Evolutionary conservation across 2,329 filamentous ascomycete species (phyloP), one percentile per base, ranked within the genome.

Genomic region (Paraconiothyrium sp.): DNA sequence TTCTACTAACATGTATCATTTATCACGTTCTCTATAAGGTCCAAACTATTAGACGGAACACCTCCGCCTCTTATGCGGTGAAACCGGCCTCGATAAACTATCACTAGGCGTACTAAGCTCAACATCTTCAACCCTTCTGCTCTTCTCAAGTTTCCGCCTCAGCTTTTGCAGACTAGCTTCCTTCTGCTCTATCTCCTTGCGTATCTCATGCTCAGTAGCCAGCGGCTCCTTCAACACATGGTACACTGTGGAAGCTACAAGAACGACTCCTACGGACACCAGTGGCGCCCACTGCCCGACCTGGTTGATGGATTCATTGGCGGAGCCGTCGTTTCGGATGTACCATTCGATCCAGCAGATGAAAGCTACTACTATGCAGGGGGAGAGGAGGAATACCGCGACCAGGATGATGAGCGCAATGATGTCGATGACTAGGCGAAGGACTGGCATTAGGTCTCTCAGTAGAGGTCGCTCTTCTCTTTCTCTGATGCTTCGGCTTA

Each of bases 301-400:
- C 32, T 63, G 60, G n/a, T 44, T 61, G 37, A 59, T 57, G 2
- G 56, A 59, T 32, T 63, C 63, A 27, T 59, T 63, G 4, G 58
- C 51, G 8, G 58, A 48, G 1, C 63, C 61, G n/a, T 65, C 63
- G 37, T 65, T 65, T 4, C 60, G 50, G 13, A 65, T 65, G 35
- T 65, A 65, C 63, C 63, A 63, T 34, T 63, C 63, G 10, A 63
- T 63, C 63, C 61, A 63, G 52, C 60, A 61, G 4, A 63, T 61
- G 48, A 65, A 65, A 2, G 60, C 63, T 20, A 63, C 51, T 3
- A 65, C 58, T 10, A 65, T 54, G 20, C 34, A 54, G 3, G 56
- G 58, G 1, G 58, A 60, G 35, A 62, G 57, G 7, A 60, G 32
- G 6, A 59, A 52, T 4, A 57, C 63, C 3, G 52, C 58, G n/a